Conservation (phyloP, 208 protist genomes). For the Acanthamoeba royreba region DNA sequence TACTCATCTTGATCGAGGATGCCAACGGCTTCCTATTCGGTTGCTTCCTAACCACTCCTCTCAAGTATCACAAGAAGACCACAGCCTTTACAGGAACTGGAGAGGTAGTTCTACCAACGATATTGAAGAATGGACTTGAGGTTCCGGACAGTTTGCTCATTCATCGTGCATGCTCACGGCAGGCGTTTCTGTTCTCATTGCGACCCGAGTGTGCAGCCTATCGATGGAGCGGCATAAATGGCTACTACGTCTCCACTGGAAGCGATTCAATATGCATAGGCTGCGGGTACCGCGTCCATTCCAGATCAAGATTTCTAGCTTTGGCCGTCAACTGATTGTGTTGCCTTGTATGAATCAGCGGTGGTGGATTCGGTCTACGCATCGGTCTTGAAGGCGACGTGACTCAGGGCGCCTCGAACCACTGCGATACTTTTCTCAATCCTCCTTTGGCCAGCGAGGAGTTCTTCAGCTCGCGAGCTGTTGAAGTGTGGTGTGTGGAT, state of each 20-base stretch:
- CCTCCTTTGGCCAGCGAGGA: not conserved
- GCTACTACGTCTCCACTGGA: not conserved
- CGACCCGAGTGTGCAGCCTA: not conserved
- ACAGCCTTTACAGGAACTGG: not conserved
- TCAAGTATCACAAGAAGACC: not conserved
- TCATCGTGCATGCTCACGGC: too few relatives aligned
- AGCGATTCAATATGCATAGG: not conserved
- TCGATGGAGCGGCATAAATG: not conserved
- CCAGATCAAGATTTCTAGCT: not conserved
- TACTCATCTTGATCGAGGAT: not conserved
- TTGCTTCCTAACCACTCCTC: not conserved
- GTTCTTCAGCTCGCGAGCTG: not conserved
- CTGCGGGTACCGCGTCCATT: not conserved
- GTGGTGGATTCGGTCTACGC: not conserved
- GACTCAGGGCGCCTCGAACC: not conserved
- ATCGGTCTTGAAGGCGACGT: not conserved
- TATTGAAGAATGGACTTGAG: too few relatives aligned
- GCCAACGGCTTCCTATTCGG: not conserved
- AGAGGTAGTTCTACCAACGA: not conserved
- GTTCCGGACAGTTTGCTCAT: too few relatives aligned
- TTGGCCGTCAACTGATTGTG: too few relatives aligned
- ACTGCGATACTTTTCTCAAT: not conserved
- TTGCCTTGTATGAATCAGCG: not conserved
- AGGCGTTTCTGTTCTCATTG: not conserved
- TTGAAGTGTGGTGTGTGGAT: not conserved